phyloP scores from a whole-genome alignment of 371 early-diverging fungal species.

The Rhizomucor pusillus region DNA sequence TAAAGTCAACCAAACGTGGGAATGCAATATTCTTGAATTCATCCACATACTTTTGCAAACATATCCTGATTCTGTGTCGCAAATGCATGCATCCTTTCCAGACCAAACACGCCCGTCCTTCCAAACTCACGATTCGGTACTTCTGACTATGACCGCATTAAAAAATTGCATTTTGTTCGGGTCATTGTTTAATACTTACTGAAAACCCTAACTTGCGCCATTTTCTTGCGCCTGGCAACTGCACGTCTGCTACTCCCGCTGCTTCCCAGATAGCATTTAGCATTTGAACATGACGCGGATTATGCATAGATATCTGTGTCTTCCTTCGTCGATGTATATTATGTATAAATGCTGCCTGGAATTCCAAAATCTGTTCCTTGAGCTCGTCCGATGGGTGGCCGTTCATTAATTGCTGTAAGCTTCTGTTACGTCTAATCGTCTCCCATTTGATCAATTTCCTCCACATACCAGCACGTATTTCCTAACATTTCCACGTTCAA shows the following conservation, averaged over 20 bases:
- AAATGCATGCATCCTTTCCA: slow-evolving; percentile 64
- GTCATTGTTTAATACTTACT: slow-evolving; percentile 31
- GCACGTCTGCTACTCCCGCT: slow-evolving; percentile 43
- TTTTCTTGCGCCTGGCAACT: slow-evolving; percentile 39
- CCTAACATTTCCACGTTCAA: slow-evolving; percentile 45
- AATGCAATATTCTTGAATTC: neutral
- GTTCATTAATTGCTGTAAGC: slow-evolving; percentile 54
- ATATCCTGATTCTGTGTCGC: slow-evolving; percentile 42
- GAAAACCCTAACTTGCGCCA: slow-evolving; percentile 73
- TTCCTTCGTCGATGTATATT: slow-evolving; percentile 54
- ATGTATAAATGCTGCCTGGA: slow-evolving; percentile 60
- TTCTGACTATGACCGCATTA: slow-evolving; percentile 46
- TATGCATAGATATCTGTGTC: slow-evolving; percentile 50
- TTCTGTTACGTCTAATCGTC: neutral
- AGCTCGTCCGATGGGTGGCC: slow-evolving; percentile 62
- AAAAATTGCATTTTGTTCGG: neutral
- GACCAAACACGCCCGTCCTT: slow-evolving; percentile 65
- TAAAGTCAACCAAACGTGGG: neutral
- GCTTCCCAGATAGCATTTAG: slow-evolving; percentile 61
- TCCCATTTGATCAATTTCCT: neutral
- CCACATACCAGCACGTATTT: slow-evolving; percentile 47
- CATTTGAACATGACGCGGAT: slow-evolving; percentile 47
- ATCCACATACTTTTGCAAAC: slow-evolving; percentile 45
- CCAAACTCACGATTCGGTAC: slow-evolving; percentile 62
- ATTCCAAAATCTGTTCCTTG: slow-evolving; percentile 60